Evolutionary conservation across 129 eudicot genomes (phyloP).

Genomic region (Daucus carota): DNA sequence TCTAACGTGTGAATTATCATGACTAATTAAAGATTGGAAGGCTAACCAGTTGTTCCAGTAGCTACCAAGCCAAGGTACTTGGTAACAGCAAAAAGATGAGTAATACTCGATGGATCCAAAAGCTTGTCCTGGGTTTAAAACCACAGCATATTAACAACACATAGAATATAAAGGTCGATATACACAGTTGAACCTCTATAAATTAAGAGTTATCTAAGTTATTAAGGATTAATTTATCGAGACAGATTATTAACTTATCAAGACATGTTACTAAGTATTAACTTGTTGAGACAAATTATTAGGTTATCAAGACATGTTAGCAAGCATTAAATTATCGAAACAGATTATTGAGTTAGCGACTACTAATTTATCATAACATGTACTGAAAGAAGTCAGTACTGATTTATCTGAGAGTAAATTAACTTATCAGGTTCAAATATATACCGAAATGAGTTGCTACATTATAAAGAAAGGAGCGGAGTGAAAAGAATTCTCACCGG

Average conservation of each 20-base stretch:
- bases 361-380: neutral
- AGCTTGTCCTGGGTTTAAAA: constrained; percentile 66
- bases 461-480: neutral
- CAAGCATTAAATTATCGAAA: neutral
- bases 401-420: neutral
- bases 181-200: neutral
- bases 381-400: too few species aligned
- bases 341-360: neutral
- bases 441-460: neutral
- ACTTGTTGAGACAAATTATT: neutral
- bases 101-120: constrained; percentile 88
- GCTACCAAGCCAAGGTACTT: constrained; percentile 89
- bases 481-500: constrained; percentile 47
- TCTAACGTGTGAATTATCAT: neutral
- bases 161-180: neutral
- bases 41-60: constrained; percentile 87
- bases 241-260: neutral
- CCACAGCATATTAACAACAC: neutral
- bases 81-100: constrained; percentile 79
- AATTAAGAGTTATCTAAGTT: neutral
- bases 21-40: neutral
- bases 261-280: neutral
- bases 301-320: neutral
- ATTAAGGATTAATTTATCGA: neutral
- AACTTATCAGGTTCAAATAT: neutral